Conservation (phyloP, 1,284 basidiomycete genomes). For the Chiua sp. region DNA sequence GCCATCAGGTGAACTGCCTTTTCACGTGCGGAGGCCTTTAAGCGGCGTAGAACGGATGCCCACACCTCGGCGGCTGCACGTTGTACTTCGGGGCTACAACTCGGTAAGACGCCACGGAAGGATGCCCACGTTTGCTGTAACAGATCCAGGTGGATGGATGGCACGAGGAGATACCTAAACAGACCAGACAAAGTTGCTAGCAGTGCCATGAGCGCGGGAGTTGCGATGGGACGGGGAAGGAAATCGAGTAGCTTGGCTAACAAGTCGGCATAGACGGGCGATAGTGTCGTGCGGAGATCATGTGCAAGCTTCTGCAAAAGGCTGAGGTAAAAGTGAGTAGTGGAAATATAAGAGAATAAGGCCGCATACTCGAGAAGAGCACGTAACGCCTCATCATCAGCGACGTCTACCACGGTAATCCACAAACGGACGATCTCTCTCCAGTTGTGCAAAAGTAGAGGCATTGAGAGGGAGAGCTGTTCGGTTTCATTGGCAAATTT, state of each 20-base stretch:
- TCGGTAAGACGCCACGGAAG: slow-evolving; percentile 54
- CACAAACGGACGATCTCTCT: slow-evolving; percentile 67
- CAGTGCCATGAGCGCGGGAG: slow-evolving; percentile 65
- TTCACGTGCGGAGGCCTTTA: slow-evolving; percentile 60
- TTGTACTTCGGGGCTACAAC: slow-evolving; percentile 70
- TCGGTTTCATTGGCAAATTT: slow-evolving; percentile 66
- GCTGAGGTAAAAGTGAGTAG: slow-evolving; percentile 43
- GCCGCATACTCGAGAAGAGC: slow-evolving; percentile 74
- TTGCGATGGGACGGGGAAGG: slow-evolving; percentile 60
- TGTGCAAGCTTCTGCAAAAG: slow-evolving; percentile 76
- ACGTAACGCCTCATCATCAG: slow-evolving; percentile 72
- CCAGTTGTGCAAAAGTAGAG: slow-evolving; percentile 84
- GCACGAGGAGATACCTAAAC: slow-evolving; percentile 74
- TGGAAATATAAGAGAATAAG: background rate
- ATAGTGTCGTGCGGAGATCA: slow-evolving; percentile 74
- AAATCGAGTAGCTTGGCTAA: slow-evolving; percentile 59
- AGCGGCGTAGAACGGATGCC: slow-evolving; percentile 68
- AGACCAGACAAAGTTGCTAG: slow-evolving; percentile 67
- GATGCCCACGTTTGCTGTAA: slow-evolving; percentile 62
- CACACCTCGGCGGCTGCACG: slow-evolving; percentile 79
- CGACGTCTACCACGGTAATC: slow-evolving; percentile 55
- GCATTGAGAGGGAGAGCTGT: slow-evolving; percentile 75
- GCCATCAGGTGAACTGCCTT: slow-evolving; percentile 57
- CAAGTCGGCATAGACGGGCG: slow-evolving; percentile 60
- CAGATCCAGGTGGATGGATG: slow-evolving; percentile 53